A percentile compares a stretch with the other conserved stretches of the same genome.
Conservation (phyloP, 495 filamentous ascomycete species). For the Lophiotrema nucula region DNA sequence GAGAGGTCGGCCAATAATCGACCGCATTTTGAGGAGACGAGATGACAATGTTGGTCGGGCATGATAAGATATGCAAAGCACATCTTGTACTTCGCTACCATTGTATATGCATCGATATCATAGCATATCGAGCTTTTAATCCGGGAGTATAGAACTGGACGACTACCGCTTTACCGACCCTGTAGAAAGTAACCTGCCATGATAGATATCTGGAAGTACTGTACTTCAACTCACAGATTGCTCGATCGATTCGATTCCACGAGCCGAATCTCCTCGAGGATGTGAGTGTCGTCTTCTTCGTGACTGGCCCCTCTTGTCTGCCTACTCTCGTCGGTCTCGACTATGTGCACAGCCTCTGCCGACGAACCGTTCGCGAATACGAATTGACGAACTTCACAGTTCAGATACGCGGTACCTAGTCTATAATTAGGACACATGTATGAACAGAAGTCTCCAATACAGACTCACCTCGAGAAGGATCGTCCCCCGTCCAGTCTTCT, state of each 20-base stretch:
- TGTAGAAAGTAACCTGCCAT: too few relatives aligned
- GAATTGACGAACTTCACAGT: constrained; percentile 79
- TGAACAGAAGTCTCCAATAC: background rate
- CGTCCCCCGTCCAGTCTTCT: constrained; percentile 68
- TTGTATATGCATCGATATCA: too few relatives aligned
- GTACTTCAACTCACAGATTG: too few relatives aligned
- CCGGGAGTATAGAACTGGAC: too few relatives aligned
- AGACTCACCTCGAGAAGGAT: constrained; percentile 7
- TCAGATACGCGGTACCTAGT: constrained; percentile 74
- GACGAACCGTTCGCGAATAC: constrained; percentile 57
- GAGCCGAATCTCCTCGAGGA: constrained; percentile 2
- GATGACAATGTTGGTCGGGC: too few relatives aligned
- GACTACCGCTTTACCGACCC: too few relatives aligned
- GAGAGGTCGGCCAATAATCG: too few relatives aligned
- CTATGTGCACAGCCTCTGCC: constrained; percentile 53
- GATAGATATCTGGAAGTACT: too few relatives aligned
- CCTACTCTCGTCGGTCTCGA: constrained; percentile 50
- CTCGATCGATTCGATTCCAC: background rate
- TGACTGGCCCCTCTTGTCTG: constrained; percentile 51
- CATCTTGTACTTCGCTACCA: too few relatives aligned
- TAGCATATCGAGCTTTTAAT: too few relatives aligned
- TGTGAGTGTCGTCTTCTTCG: constrained; percentile 6
- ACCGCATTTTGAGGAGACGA: too few relatives aligned
- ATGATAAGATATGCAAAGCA: too few relatives aligned
- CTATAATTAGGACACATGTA: background rate